Conservation (phyloP, 192 early-diverging fungal species). For the Coemansia sp. region DNA sequence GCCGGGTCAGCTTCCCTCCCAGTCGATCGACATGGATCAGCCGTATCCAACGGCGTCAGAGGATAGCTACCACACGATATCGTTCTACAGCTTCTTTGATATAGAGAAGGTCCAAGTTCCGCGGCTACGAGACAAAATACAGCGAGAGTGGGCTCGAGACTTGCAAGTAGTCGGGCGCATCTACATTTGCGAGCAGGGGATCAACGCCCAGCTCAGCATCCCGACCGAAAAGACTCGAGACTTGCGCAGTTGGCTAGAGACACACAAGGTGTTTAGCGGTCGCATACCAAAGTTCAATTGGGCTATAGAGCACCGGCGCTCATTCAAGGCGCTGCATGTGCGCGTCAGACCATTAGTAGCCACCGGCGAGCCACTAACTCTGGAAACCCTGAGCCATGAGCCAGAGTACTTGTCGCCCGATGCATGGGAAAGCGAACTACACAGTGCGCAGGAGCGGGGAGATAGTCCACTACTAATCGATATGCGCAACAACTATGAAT, state of each 20-base stretch:
- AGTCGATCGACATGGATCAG: slow-evolving; percentile 33
- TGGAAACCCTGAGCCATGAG: slow-evolving; percentile 59
- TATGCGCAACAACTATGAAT: slow-evolving; percentile 81
- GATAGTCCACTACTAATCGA: slow-evolving; percentile 60
- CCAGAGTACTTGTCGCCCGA: slow-evolving; percentile 66
- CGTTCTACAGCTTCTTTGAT: slow-evolving; percentile 49
- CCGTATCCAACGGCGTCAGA: slow-evolving; percentile 29
- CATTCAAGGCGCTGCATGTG: slow-evolving; percentile 68
- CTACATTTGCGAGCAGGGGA: slow-evolving; percentile 70
- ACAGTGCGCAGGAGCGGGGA: background rate
- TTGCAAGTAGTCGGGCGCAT: slow-evolving; percentile 69
- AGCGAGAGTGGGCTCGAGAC: slow-evolving; percentile 28
- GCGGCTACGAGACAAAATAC: slow-evolving; percentile 25
- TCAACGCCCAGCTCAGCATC: slow-evolving; percentile 78
- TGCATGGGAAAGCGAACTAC: slow-evolving; percentile 63
- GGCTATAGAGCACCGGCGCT: slow-evolving; percentile 59
- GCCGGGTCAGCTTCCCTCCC: slow-evolving; percentile 8
- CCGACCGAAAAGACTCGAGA: slow-evolving; percentile 52
- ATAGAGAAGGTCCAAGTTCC: slow-evolving; percentile 4
- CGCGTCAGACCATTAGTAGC: slow-evolving; percentile 64
- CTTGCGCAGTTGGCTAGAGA: slow-evolving; percentile 58
- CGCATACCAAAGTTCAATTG: slow-evolving; percentile 57
- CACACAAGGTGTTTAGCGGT: slow-evolving; percentile 30
- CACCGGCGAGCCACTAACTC: slow-evolving; percentile 53
- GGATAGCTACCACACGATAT: slow-evolving; percentile 41